Base-by-base conservation (phyloP, 345 rosid species). In the Bretschneidera sinensis region DNA sequence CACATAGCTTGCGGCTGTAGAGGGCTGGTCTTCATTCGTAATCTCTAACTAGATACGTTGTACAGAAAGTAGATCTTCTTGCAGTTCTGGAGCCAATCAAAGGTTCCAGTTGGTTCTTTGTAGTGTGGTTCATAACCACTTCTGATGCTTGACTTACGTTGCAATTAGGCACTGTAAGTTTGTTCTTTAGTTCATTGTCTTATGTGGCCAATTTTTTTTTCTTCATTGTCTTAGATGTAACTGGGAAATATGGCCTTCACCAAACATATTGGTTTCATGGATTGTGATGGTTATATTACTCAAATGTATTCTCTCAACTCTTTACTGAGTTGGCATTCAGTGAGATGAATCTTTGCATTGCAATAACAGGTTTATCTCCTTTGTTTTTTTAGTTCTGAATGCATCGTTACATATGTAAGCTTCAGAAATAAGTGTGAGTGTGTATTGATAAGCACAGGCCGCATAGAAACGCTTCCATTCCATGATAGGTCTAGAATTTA, bases 1-100 rank as follows among this genome's bases (percentile, higher is more conserved):
- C 77, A 48, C 79, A 77, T 79, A 75, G 74, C 69, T 61, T 60
- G 71, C 79, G 81, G 79, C 68, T 78, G 70, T 89, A 90, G 83
- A 71, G 60, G 66, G 59, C 71, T 64, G 65, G 64, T 57, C 17
- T 66, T 61, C 55, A 71, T 73, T 62, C 76, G 43, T 75, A 58
- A 62, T 61, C 63, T 34, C 83, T 75, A 62, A 78, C 74, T 60
- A 50, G 77, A 57, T 53, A 69, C 24, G n/a, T n/a, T 77, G 85
- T 71, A 84, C 82, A 82, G 76, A 74, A 73, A 74, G 66, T 60
- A 57, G 69, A 60, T 66, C 62, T 57, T 53, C 59, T 60, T 52
- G 51, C 62, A 51, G 66, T 59, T 67, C 53, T 60, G 50, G 50
- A 76, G 69, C 72, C 55, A 50, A 17, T 34, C 53, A 50, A 70